Evolutionary conservation across 192 early-diverging fungal species (phyloP).

Genomic region (Geranomyces michiganensis): DNA sequence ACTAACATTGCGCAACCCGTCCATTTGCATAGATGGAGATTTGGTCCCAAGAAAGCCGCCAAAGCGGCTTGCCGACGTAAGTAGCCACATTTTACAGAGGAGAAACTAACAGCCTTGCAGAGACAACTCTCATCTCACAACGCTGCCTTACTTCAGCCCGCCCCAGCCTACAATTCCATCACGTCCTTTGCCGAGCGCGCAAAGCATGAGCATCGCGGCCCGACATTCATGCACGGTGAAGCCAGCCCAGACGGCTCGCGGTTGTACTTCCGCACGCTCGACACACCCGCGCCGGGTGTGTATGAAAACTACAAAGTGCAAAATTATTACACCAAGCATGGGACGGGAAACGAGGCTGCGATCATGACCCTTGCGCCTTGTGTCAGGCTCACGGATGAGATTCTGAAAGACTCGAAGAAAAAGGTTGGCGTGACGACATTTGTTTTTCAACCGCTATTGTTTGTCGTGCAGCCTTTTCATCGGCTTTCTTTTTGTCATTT

Average conservation of each 20-base stretch:
- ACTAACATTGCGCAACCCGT: not conserved
- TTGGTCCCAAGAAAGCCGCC: slow-evolving; percentile 54
- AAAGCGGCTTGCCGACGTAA: slow-evolving; percentile 41
- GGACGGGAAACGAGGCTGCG: slow-evolving; percentile 49
- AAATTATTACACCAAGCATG: slow-evolving; percentile 17
- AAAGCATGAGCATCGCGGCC: slow-evolving; percentile 44
- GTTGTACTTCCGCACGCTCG: slow-evolving; percentile 37
- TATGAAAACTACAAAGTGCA: slow-evolving; percentile 42
- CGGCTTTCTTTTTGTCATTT: not conserved
- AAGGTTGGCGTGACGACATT: slow-evolving; percentile 27
- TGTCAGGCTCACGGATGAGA: slow-evolving; percentile 52
- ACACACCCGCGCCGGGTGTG: slow-evolving; percentile 46
- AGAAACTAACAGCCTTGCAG: too few relatives aligned
- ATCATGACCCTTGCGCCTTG: slow-evolving; percentile 61
- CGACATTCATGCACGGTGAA: slow-evolving; percentile 26
- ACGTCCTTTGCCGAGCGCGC: slow-evolving; percentile 52
- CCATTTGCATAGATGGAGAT: slow-evolving; percentile 36
- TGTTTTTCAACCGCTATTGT: too few relatives aligned
- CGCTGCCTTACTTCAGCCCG: slow-evolving; percentile 21
- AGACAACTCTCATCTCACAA: slow-evolving; percentile 5
- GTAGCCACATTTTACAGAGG: too few relatives aligned
- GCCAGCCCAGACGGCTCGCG: slow-evolving; percentile 17
- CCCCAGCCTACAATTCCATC: slow-evolving; percentile 47
- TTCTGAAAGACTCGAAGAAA: slow-evolving; percentile 44
- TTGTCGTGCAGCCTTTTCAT: slow-evolving; percentile 12